These are phyloP conservation scores for Lathyrus oleraceus DNA, from an alignment of 306 rosid species.

Conservation along the genomic window DNA sequence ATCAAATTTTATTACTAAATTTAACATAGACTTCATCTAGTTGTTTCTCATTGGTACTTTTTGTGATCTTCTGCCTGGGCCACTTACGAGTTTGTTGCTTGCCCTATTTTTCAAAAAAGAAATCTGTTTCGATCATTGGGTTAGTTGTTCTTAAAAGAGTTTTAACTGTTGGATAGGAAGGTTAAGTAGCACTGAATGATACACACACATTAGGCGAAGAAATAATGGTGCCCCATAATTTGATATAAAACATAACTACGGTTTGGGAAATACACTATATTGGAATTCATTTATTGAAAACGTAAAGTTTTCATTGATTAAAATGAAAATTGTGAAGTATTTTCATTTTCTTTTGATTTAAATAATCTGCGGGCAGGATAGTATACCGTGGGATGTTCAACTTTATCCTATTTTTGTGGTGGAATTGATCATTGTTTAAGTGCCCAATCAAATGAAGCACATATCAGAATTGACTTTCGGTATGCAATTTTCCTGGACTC, in stretches of 20 bases:
- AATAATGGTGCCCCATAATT: conserved; percentile 1
- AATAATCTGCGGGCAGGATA: conserved; percentile 3
- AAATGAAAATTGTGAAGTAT: conserved; percentile 1
- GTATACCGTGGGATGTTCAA: conserved; percentile 13
- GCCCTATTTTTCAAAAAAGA: neutral
- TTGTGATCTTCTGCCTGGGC: neutral
- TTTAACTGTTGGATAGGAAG: neutral
- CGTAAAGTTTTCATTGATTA: neutral
- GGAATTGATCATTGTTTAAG: conserved; percentile 1
- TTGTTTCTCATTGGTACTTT: neutral
- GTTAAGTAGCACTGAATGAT: neutral
- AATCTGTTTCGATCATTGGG: neutral
- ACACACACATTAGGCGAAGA: neutral
- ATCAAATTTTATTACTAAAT: neutral
- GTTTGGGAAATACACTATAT: neutral
- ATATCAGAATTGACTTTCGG: conserved; percentile 14
- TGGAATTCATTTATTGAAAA: conserved; percentile 7
- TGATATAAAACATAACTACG: neutral
- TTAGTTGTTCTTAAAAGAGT: conserved; percentile 6
- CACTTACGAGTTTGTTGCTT: neutral
- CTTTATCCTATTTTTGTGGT: conserved; percentile 12
- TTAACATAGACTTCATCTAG: neutral
- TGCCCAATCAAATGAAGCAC: conserved; percentile 21
- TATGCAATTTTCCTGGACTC: conserved; percentile 19
- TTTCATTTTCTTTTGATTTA: conserved; percentile 10